Percentiles rank a stretch among this genome's conserved stretches.
Conservation (phyloP, 306 rosid species). For the Glycine soja region DNA sequence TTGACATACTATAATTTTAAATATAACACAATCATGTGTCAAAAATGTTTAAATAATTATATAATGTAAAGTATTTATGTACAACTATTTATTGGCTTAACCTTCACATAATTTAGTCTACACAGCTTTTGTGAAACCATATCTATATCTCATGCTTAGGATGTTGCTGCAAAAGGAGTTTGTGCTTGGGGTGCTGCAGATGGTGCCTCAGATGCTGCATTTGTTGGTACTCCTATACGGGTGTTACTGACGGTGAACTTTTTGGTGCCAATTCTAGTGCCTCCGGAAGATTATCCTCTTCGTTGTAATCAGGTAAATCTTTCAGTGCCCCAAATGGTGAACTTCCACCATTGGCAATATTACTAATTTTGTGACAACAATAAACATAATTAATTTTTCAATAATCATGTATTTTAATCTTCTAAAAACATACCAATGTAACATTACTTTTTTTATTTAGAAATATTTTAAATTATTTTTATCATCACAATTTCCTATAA, state of each 20-base stretch:
- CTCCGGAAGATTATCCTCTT: neutral
- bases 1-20: neutral
- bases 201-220: slow-evolving; percentile 27
- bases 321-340: neutral
- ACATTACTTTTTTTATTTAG: neutral
- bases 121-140: neutral
- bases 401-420: neutral
- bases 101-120: neutral
- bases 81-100: too few species aligned
- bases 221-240: neutral
- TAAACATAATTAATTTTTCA: neutral
- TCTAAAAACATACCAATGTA: neutral
- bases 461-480: neutral
- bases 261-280: neutral
- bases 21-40: neutral
- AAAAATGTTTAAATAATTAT: neutral
- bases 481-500: neutral
- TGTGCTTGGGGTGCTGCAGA: slow-evolving; percentile 9
- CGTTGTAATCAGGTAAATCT: slow-evolving; percentile 2
- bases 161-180: neutral
- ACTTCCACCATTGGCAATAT: neutral
- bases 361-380: neutral
- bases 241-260: neutral
- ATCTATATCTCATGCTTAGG: neutral
- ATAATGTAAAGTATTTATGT: too few species aligned